Evolutionary conservation across 2,329 filamentous ascomycete genomes (phyloP), one percentile per base, ranked within the genome.

Genomic region (Claviceps spartinae): DNA sequence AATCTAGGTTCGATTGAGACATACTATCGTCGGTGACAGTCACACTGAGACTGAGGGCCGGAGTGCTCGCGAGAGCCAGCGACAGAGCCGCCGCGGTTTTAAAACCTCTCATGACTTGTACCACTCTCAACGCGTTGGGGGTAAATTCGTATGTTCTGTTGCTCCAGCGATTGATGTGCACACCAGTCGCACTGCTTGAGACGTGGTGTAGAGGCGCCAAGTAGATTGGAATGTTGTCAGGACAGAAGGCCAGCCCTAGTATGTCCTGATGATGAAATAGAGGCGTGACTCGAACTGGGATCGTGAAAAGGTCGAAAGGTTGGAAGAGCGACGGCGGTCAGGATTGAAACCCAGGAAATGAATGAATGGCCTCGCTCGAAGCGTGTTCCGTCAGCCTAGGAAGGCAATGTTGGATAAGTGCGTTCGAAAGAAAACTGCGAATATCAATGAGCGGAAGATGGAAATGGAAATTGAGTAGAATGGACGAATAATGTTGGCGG

Each of bases 11-110:
- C 26, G 43, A 45, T 2, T 9, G 4, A 9, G 48, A 37, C 62
- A 30, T 59, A 69, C 67, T 59, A 30, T 66, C 61, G 54, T 58
- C 62, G 45, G 58, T 60, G 30, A 67, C 58, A 51, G 66, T 61
- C 42, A 70, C 56, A 36, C 64, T 48, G 55, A 70, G 56, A 24
- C 61, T 63, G 16, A 57, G 50, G n/a, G 38, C 54, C 4, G 50
- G 45, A 6, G 30, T 50, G 51, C 52, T 50, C 42, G 51, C 13
- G n/a, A 58, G 47, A 44, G 50, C 56, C 14, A 56, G 49, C 45
- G 55, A 55, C 44, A 57, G 48, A 20, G 54, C 30, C 16, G 53
- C 49, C 3, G 52, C 30, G 4, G 38, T 42, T 6, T 48, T 24
- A 13, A 42, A 47, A 8, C 26, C 42, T 50, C 34, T 52, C 53